Conservation (phyloP, 108 stramenopile species). For the Parietichytrium sp. region DNA sequence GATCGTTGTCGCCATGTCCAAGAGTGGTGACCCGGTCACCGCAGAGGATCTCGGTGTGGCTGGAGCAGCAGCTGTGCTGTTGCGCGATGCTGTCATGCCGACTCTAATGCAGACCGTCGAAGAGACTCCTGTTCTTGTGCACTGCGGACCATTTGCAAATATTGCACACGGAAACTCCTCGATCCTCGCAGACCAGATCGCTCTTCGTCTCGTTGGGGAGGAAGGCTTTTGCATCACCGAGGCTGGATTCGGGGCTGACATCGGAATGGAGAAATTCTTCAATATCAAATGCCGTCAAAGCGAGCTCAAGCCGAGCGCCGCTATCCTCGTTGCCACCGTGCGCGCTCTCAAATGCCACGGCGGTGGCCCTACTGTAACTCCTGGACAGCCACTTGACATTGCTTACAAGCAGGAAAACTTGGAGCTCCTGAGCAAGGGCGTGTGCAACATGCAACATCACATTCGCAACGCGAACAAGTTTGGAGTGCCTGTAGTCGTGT, state of each 20-base stretch:
- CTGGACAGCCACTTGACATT: slow-evolving; percentile 65
- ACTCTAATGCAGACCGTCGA: slow-evolving; percentile 98
- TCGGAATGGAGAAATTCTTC: slow-evolving; percentile 98
- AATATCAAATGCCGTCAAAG: slow-evolving; percentile 94
- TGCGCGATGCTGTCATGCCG: slow-evolving; percentile 92
- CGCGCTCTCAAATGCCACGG: slow-evolving; percentile 99
- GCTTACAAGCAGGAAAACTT: slow-evolving; percentile 61
- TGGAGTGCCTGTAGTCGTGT: slow-evolving; percentile 91
- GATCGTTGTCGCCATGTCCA: slow-evolving; percentile 87
- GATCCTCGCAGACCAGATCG: slow-evolving; percentile 92
- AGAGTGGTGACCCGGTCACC: slow-evolving; percentile 72
- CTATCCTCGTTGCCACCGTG: slow-evolving; percentile 96
- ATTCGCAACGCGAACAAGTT: slow-evolving; percentile 89
- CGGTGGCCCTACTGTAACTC: slow-evolving; percentile 85
- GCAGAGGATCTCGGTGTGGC: slow-evolving; percentile 95
- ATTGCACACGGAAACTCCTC: slow-evolving; percentile 93
- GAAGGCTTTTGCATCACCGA: slow-evolving; percentile 95
- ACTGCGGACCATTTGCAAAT: slow-evolving; percentile 94
- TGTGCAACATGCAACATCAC: slow-evolving; percentile 84
- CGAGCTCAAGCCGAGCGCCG: slow-evolving; percentile 83
- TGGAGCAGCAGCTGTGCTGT: slow-evolving; percentile 90
- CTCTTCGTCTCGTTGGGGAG: slow-evolving; percentile 79
- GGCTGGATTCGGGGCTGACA: slow-evolving; percentile 96
- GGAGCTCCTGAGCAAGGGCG: slow-evolving; percentile 72
- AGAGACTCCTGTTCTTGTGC: slow-evolving; percentile 91